Evolutionary conservation across 176 grass and related monocot species (phyloP).

Genomic region (Themeda triandra): DNA sequence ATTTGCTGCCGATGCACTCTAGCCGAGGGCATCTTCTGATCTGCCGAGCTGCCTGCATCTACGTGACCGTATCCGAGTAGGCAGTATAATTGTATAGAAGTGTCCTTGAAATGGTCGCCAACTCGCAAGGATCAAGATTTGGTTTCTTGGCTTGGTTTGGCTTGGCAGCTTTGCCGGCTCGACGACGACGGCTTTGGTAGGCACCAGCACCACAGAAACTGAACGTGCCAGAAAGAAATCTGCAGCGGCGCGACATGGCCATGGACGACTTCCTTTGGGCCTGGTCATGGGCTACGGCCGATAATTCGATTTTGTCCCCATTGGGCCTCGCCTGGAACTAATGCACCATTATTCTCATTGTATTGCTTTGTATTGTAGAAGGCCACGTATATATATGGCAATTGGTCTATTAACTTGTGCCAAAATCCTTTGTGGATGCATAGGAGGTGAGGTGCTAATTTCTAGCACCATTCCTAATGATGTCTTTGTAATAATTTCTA

Average conservation of each 20-base stretch:
- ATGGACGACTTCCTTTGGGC: background rate
- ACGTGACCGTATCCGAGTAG: background rate
- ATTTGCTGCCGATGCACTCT: background rate
- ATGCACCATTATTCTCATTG: background rate
- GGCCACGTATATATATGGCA: too few relatives aligned
- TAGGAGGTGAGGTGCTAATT: too few relatives aligned
- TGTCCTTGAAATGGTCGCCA: background rate
- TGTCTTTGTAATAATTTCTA: too few relatives aligned
- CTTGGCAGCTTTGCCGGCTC: background rate
- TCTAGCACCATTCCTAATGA: too few relatives aligned
- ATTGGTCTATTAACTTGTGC: background rate
- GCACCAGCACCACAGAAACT: background rate
- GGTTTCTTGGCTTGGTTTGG: background rate
- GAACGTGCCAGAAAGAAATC: background rate
- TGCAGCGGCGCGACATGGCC: background rate
- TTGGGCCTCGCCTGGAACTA: background rate
- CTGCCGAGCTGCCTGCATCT: background rate
- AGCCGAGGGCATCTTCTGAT: slow-evolving; percentile 25
- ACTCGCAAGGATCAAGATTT: background rate
- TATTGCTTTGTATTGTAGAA: too few relatives aligned
- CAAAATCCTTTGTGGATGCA: too few relatives aligned
- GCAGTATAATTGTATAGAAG: too few relatives aligned
- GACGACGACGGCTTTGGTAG: background rate
- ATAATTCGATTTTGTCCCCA: background rate
- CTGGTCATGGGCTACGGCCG: background rate